Evolutionary conservation across 257 asterid species (phyloP), one percentile per base, ranked within the genome.

Genomic region (Gentiana straminea): DNA sequence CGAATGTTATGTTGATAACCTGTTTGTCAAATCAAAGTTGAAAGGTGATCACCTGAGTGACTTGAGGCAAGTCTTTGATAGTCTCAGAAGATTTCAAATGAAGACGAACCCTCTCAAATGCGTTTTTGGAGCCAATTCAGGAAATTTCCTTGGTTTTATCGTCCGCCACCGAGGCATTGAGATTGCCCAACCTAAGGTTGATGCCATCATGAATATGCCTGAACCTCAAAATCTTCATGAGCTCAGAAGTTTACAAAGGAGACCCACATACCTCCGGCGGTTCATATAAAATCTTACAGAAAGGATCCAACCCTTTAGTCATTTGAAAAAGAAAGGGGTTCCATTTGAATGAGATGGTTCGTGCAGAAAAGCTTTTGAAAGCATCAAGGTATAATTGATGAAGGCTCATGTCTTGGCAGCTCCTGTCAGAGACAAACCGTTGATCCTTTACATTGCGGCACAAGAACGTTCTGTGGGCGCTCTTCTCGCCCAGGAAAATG

Each of bases 51-150:
- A 61, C 37, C 12, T 52, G 33, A 3, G 51, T 38, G 44, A 61
- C 13, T 12, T 51, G 6, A 33, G 41, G 13, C 33, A 9, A 5
- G 1, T 41, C 32, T 62, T 62, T 41, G 44, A 62, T 3, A 5
- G 52, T 6, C 24, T 52, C 6, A 13, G 52, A 6, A 52, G 52
- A 41, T 53, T 6, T 4, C 54, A 63, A 15, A 10, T 63, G 1
- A 63, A 45, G 38, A 63, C 44, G 61, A 63, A 54, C 15, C 67
- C 47, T 9, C 3, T 56, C 33, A 64, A 55, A 5, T 64, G 13
- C 13, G 43, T 52, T 11, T 37, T 33, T 49, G 44, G 60, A 4
- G 59, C 49, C 39, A 56, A 13, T 1, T 57, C 50, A 0, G 9
- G 52, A 10, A 13, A 47, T 11, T 47, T 47, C 8, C 45, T 47